Percentiles rank a stretch among this genome's conserved stretches.
Evolutionary conservation across 129 eudicot genomes (phyloP).

Genomic region (Smallanthus sonchifolius): DNA sequence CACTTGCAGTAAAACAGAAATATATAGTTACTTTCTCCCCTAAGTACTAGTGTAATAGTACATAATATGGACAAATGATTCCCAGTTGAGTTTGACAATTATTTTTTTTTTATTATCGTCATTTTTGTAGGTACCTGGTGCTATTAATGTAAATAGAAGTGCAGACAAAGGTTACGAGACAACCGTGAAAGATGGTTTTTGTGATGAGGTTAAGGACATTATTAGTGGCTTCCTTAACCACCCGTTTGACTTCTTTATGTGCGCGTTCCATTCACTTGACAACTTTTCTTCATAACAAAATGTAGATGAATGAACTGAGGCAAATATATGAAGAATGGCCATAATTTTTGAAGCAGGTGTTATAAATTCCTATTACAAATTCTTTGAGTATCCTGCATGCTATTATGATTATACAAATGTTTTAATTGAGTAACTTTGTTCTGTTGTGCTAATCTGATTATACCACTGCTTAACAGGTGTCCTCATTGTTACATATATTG

Average conservation of each 20-base stretch:
- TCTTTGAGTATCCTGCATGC: neutral
- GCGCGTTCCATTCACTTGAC: neutral
- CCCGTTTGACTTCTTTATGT: neutral
- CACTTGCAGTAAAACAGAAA: slow-evolving; percentile 3
- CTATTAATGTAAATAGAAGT: no score
- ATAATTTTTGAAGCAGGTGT: slow-evolving; percentile 82
- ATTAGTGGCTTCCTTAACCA: slow-evolving; percentile 4
- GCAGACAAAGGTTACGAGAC: slow-evolving; percentile 63
- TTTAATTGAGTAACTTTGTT: neutral
- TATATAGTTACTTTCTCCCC: neutral
- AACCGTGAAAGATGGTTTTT: slow-evolving; percentile 74
- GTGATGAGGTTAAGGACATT: slow-evolving; percentile 66
- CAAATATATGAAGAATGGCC: slow-evolving; percentile 91
- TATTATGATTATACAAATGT: neutral
- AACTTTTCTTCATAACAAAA: slow-evolving; percentile 11
- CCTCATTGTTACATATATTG: slow-evolving; percentile 15
- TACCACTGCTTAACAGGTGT: slow-evolving; percentile 24
- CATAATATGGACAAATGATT: neutral
- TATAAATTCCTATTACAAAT: neutral
- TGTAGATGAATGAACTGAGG: slow-evolving; percentile 89
- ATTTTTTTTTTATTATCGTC: neutral
- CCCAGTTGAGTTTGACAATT: neutral
- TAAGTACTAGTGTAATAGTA: neutral
- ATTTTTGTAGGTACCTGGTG: slow-evolving; percentile 37
- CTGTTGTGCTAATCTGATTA: slow-evolving; percentile 2